These are phyloP conservation scores for Xylaria castorea DNA, from an alignment of 495 filamentous ascomycete species.

Conservation along the genomic window DNA sequence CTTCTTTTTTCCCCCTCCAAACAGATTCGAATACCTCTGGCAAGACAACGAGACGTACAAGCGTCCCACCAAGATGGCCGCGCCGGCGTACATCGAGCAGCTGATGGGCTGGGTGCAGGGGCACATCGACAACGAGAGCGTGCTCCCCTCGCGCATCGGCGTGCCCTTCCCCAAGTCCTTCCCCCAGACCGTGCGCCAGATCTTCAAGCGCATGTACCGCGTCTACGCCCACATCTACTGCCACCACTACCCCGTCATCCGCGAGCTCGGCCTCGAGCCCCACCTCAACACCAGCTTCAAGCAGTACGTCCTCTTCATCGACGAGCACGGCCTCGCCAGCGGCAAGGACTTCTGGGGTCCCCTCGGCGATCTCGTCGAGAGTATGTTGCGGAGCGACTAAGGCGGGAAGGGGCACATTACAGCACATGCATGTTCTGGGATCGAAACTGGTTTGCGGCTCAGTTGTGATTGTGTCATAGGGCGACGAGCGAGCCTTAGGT, in stretches of 20 bases:
- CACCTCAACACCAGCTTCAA: constrained; percentile 99
- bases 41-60: constrained; percentile 93
- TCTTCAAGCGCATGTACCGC: constrained; percentile 98
- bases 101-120: constrained; percentile 95
- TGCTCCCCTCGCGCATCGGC: constrained; percentile 92
- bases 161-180: constrained; percentile 96
- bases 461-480: neutral
- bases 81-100: constrained; percentile 96
- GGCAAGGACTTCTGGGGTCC: constrained; percentile 98
- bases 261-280: constrained; percentile 92
- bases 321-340: constrained; percentile 86
- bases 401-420: neutral
- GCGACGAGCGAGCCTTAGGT: constrained; percentile 2
- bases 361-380: constrained; percentile 95
- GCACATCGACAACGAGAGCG: constrained; percentile 93
- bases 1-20: constrained; percentile 12
- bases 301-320: constrained; percentile 96
- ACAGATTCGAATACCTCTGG: constrained; percentile 97
- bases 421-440: neutral
- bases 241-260: constrained; percentile 97
- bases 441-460: constrained; percentile 7
- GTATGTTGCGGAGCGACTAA: constrained; percentile 93
- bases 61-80: constrained; percentile 96
- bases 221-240: constrained; percentile 99
- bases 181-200: constrained; percentile 81